Base-by-base conservation (phyloP, 2,329 filamentous ascomycete genomes). In the Tolypocladium album region DNA sequence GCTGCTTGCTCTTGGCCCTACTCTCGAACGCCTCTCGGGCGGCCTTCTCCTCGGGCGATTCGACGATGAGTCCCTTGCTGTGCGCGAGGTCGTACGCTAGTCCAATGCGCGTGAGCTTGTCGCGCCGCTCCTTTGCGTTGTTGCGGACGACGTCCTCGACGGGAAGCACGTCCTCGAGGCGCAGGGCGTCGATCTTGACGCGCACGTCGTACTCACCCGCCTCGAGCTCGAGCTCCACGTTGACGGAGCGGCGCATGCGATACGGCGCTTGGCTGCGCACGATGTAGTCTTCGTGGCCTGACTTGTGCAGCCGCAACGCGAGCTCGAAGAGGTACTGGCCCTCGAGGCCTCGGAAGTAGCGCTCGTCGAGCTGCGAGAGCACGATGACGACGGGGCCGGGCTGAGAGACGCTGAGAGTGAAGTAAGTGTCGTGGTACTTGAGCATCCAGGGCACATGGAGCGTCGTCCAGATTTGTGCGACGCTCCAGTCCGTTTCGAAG, bases 131-230 rank as follows among this genome's bases (percentile, higher is more conserved):
- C 58, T 83, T 82, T 60, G 86, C 88, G 60, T 85, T 83, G 9
- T 80, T 77, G 57, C 84, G 82, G 31, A 93, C 83, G 1, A 88
- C 84, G 43, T 90, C 82, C 63, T 91, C 87, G 20, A 88, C 82
- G 0, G 76, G 74, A 34, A 76, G 59, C 1, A 75, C 78, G 0
- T 76, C 72, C 11, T 80, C 74, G 34, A 79, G 70, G n/a, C 87
- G 82, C 22, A 80, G 81, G 1, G 88, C 88, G 9, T 86, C 85
- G 61, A 94, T 81, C 69, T 89, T 91, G 71, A 93, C 82, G 27
- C 90, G 79, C 5, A 95, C 84, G 8, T 83, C 84, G 72, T 95
- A 95, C 52, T 82, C 84, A 13, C 90, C 90, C 0, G 87, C 82
- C 24, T 89, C 85, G 34, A 95, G 82, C 42, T 87, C 79, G 11